Percentiles rank a stretch among this genome's conserved stretches.
These are phyloP conservation scores for Galeopsis tetrahit DNA, from an alignment of 257 asterid species.

Conservation along the genomic window DNA sequence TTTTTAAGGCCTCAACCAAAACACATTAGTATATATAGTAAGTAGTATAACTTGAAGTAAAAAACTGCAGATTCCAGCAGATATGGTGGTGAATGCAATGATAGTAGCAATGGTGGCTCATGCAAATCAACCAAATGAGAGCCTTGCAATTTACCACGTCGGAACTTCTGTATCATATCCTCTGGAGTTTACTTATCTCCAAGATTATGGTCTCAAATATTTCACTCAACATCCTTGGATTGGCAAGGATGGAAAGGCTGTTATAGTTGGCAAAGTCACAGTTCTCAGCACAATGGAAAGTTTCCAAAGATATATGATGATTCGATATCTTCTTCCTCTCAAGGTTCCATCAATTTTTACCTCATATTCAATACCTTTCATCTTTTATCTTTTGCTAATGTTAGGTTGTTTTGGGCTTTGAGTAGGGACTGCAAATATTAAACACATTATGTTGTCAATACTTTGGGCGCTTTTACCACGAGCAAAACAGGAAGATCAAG, in stretches of 20 bases:
- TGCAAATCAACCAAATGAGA: slow-evolving; percentile 46
- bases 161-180: slow-evolving; percentile 82
- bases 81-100: slow-evolving; percentile 93
- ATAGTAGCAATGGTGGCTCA: slow-evolving; percentile 69
- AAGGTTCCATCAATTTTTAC: slow-evolving; percentile 31
- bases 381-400: not conserved
- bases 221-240: slow-evolving; percentile 60
- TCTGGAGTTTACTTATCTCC: slow-evolving; percentile 36
- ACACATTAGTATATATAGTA: too few relatives aligned
- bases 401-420: not conserved
- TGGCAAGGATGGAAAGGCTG: slow-evolving; percentile 43
- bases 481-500: slow-evolving; percentile 37
- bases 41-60: not conserved
- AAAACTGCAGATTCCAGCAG: slow-evolving; percentile 77
- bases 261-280: slow-evolving; percentile 38
- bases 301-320: slow-evolving; percentile 42
- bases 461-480: slow-evolving; percentile 33
- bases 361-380: not conserved
- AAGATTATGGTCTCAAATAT: slow-evolving; percentile 47
- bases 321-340: slow-evolving; percentile 40
- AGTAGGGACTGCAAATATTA: slow-evolving; percentile 36
- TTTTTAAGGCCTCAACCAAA: too few relatives aligned
- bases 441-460: slow-evolving; percentile 45
- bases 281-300: slow-evolving; percentile 40
- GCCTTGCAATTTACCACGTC: slow-evolving; percentile 52